Evolutionary conservation across 2,329 filamentous ascomycete genomes (phyloP).

Genomic region (Macroventuria anomochaeta): DNA sequence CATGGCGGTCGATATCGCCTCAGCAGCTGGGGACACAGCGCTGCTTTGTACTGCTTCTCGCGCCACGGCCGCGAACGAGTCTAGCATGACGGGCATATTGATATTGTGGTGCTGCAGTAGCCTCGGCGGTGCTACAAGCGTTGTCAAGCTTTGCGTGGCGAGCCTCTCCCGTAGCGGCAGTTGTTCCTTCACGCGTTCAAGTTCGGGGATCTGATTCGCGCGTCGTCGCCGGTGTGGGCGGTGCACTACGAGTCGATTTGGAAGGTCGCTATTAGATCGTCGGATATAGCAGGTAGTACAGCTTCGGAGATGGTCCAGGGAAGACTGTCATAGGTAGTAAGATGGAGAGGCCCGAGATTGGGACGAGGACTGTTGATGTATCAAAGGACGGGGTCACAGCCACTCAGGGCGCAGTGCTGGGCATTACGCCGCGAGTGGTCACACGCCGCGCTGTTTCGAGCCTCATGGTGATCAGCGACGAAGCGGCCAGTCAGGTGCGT

Average conservation of each 20-base stretch:
- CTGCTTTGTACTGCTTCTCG: conserved; percentile 37
- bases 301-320: neutral
- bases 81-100: conserved; percentile 31
- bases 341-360: conserved; percentile 6
- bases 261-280: conserved; percentile 27
- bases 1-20: conserved; percentile 38
- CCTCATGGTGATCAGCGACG: conserved; percentile 41
- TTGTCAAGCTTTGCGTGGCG: conserved; percentile 40
- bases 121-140: conserved; percentile 12
- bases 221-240: conserved; percentile 3
- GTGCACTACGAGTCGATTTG: conserved; percentile 21
- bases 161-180: conserved; percentile 34
- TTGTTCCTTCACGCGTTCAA: conserved; percentile 29
- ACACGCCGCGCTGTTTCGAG: conserved; percentile 38
- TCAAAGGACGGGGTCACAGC: conserved; percentile 33
- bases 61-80: conserved; percentile 9
- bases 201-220: conserved; percentile 31
- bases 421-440: conserved; percentile 32
- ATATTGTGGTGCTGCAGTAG: conserved; percentile 9
- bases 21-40: conserved; percentile 19
- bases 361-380: conserved; percentile 10
- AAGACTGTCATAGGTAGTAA: conserved; percentile 4
- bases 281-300: conserved; percentile 3
- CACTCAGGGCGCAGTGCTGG: conserved; percentile 44
- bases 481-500: conserved; percentile 34